phyloP scores from a whole-genome alignment of 371 early-diverging fungal species.

The Rhizopus stolonifer region DNA sequence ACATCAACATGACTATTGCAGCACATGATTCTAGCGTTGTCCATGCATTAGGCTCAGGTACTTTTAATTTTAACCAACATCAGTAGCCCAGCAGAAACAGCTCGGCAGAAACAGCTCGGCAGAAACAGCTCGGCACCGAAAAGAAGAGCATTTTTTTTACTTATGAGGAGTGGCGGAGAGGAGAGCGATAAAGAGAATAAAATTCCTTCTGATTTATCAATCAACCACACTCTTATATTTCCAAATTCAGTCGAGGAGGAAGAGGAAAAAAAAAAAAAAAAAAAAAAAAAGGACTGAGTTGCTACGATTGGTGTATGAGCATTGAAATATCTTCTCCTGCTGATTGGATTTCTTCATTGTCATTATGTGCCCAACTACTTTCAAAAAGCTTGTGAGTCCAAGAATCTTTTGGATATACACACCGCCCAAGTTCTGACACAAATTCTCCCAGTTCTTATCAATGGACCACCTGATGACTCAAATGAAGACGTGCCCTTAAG shows the following conservation, averaged over 20 bases:
- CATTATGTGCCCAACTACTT: slow-evolving; percentile 11
- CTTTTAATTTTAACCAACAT: slow-evolving; percentile 1
- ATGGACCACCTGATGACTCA: slow-evolving; percentile 18
- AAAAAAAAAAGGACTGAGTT: slow-evolving; percentile 2
- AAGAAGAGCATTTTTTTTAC: too few species aligned
- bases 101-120: too few species aligned
- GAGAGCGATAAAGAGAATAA: slow-evolving; percentile 11
- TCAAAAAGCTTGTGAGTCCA: slow-evolving; percentile 4
- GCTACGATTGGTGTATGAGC: slow-evolving; percentile 15
- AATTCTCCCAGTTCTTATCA: slow-evolving; percentile 14
- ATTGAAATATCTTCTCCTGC: slow-evolving; percentile 9
- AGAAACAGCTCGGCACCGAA: slow-evolving; percentile 1
- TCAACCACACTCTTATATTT: slow-evolving; percentile 6
- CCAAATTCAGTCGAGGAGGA: slow-evolving; percentile 8
- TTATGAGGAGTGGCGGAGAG: neutral
- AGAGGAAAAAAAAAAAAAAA: neutral
- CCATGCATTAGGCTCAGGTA: slow-evolving; percentile 7
- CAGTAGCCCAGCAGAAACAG: too few species aligned
- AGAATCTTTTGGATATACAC: slow-evolving; percentile 14
- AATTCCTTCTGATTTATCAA: slow-evolving; percentile 17
- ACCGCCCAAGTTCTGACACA: slow-evolving; percentile 18
- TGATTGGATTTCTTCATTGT: slow-evolving; percentile 6
- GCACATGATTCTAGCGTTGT: slow-evolving; percentile 8
- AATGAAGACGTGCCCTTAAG: too few species aligned
- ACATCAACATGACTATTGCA: neutral